These are phyloP conservation scores for Dichomitus squalens DNA, from an alignment of 1,284 basidiomycete species.

Conservation along the genomic window DNA sequence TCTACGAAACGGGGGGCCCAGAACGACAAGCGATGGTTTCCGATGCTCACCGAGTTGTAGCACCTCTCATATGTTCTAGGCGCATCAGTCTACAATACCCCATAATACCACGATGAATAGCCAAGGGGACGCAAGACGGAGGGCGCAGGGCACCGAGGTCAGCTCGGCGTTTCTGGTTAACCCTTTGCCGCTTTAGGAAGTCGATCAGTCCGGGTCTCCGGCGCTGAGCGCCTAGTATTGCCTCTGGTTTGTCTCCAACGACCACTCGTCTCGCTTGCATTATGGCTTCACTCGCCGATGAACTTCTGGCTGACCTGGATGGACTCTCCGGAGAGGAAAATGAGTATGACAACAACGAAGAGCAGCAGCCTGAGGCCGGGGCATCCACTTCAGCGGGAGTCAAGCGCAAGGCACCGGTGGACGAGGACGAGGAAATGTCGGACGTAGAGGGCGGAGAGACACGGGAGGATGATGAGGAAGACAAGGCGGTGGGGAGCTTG, in stretches of 20 bases:
- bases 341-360: slow-evolving; percentile 49
- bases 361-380: slow-evolving; percentile 33
- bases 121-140: neutral
- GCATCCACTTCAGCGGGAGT: slow-evolving; percentile 39
- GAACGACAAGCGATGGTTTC: neutral
- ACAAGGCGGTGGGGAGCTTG: slow-evolving; percentile 54
- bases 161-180: neutral
- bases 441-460: slow-evolving; percentile 47
- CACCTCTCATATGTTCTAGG: too few species aligned
- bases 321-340: slow-evolving; percentile 70
- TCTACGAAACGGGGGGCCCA: too few species aligned
- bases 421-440: slow-evolving; percentile 53
- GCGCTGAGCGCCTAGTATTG: neutral
- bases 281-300: slow-evolving; percentile 84
- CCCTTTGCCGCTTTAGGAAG: neutral
- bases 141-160: neutral
- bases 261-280: neutral
- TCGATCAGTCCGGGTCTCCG: neutral
- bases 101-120: too few species aligned
- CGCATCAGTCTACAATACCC: too few species aligned
- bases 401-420: slow-evolving; percentile 61
- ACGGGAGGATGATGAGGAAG: slow-evolving; percentile 42
- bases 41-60: neutral
- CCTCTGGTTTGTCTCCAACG: neutral
- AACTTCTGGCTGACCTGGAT: slow-evolving; percentile 86